A percentile compares a stretch with the other conserved stretches of the same genome.
Evolutionary conservation across 805 yeast species (phyloP).

Genomic region (Barnettozyma salicaria): DNA sequence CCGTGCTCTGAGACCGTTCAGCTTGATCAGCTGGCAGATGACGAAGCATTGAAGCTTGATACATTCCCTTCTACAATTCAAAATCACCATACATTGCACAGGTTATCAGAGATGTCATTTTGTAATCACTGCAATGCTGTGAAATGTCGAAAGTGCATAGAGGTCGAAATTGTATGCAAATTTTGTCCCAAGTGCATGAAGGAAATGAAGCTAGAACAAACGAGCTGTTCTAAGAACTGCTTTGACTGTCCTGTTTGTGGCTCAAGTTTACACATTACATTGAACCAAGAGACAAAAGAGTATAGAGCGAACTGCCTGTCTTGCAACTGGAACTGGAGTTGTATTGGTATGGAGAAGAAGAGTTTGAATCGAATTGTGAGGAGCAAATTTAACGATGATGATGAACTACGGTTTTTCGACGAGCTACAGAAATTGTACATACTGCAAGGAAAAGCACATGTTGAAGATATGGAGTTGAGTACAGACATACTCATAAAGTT

Average conservation of each 20-base stretch:
- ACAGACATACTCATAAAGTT: conserved; percentile 14
- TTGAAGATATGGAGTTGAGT: conserved; percentile 13
- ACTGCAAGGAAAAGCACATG: conserved; percentile 12
- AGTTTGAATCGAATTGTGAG: conserved; percentile 15
- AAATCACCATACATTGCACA: conserved; percentile 18
- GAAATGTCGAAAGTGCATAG: conserved; percentile 26
- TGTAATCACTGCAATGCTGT: conserved; percentile 24
- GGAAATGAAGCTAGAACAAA: conserved; percentile 21
- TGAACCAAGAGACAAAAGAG: conserved; percentile 3
- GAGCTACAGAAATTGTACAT: conserved; percentile 19
- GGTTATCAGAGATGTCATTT: conserved; percentile 16
- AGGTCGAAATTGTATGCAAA: conserved; percentile 22
- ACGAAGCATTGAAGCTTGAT: conserved; percentile 10
- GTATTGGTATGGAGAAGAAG: conserved; percentile 17
- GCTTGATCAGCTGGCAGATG: conserved; percentile 1
- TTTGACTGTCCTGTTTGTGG: conserved; percentile 25
- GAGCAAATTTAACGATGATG: conserved; percentile 2
- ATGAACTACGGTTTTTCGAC: conserved; percentile 11
- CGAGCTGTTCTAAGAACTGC: conserved; percentile 24
- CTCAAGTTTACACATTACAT: conserved; percentile 12
- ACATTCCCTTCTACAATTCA: conserved; percentile 21
- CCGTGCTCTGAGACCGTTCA: conserved; percentile 25
- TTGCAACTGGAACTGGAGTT: conserved; percentile 16
- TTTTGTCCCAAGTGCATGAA: conserved; percentile 26
- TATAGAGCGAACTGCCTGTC: conserved; percentile 15